phyloP scores from a whole-genome alignment of 192 early-diverging fungal species.

The Linnemannia zychae region DNA sequence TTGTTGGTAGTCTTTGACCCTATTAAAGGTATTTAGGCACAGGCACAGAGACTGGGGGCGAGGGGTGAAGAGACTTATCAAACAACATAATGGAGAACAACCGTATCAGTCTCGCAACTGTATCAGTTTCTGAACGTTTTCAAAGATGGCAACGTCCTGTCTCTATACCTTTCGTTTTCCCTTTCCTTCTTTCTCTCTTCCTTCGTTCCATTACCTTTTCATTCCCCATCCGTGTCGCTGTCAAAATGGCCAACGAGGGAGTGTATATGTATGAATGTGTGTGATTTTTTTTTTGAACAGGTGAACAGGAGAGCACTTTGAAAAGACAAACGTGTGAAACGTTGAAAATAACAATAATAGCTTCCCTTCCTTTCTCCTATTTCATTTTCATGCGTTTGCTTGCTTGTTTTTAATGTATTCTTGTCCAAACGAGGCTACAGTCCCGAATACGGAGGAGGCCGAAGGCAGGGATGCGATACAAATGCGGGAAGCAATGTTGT shows the following conservation, averaged over 20 bases:
- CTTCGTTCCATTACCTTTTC: too few relatives aligned
- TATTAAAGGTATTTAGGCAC: background rate
- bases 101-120: background rate
- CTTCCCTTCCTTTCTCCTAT: background rate
- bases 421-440: background rate
- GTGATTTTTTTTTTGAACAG: background rate
- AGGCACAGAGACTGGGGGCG: background rate
- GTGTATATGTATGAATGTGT: too few relatives aligned
- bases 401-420: background rate
- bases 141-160: too few relatives aligned
- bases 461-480: background rate
- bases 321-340: slow-evolving; percentile 4
- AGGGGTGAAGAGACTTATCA: background rate
- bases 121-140: too few relatives aligned
- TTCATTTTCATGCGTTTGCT: background rate
- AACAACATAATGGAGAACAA: background rate
- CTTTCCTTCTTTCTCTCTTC: too few relatives aligned
- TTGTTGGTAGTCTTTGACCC: background rate
- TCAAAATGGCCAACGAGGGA: background rate
- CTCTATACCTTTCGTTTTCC: background rate
- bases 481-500: slow-evolving; percentile 8
- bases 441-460: background rate
- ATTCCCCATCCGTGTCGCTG: background rate
- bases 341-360: background rate
- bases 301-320: slow-evolving; percentile 1